Evolutionary conservation across 2,329 filamentous ascomycete species (phyloP), one percentile per base, ranked within the genome.

Genomic region (Neopestalotiopsis sp.): DNA sequence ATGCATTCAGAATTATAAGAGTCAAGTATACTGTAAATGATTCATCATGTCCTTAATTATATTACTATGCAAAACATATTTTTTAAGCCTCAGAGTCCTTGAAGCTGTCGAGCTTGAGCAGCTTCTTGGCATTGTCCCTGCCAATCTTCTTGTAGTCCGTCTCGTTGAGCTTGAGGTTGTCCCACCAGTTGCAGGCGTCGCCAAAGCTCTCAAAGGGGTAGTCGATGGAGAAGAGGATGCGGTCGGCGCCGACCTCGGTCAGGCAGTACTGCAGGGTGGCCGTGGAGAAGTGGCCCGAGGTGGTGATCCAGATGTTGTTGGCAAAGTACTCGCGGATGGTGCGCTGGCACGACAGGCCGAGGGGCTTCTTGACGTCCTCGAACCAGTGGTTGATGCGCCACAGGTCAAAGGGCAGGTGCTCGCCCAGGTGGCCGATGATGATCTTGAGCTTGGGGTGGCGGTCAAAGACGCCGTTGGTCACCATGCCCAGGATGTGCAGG

Each of bases 231-330:
- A 86, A 88, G n/a, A 88, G 71, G 49, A 87, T 84, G 0, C 85
- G 76, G 66, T 87, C 84, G 4, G 84, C 77, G 7, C 85, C 82
- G 34, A 89, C 78, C 71, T 87, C 81, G 24, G 80, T 78, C 24
- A 85, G 79, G 60, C 83, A 84, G 66, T 82, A 88, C 70, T 87
- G 79, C 59, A 89, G 75, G 0, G 85, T 86, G 1, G 82, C 76
- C 0, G 85, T 88, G 0, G 84, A 88, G 72, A 89, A 89, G 74
- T 89, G 84, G 0, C 87, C 87, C 67, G 81, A 84, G 0, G 87
- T 89, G 3, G 87, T 89, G 71, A 89, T 83, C 84, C 84, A 89
- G 68, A 89, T 79, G 74, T 89, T 89, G 52, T 82, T 72, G 28
- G 79, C 80, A 76, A 89, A 89, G 76, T 89, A 89, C 20, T 88